These are phyloP conservation scores for Ophiostoma sp. DNA, from an alignment of 2,329 filamentous ascomycete species.

Conservation along the genomic window DNA sequence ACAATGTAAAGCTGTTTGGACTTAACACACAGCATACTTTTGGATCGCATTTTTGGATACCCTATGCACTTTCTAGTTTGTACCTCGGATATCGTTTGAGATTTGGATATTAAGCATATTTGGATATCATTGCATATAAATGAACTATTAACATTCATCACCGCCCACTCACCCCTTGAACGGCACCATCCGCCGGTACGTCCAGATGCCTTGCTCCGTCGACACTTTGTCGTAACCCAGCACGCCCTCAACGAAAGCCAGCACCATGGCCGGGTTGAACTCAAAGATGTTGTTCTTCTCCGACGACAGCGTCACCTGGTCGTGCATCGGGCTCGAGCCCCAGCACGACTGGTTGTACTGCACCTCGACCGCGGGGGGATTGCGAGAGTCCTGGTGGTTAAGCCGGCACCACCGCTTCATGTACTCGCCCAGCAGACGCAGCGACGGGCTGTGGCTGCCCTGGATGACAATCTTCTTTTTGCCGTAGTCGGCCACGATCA, in stretches of 20 bases:
- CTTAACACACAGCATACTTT: background rate
- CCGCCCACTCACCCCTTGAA: slow-evolving; percentile 16
- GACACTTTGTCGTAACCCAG: slow-evolving; percentile 46
- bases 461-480: slow-evolving; percentile 44
- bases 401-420: slow-evolving; percentile 49
- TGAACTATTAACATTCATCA: background rate
- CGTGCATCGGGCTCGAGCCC: slow-evolving; percentile 46
- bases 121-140: background rate
- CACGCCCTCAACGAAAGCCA: slow-evolving; percentile 49
- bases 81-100: background rate
- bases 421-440: slow-evolving; percentile 49
- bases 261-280: slow-evolving; percentile 46
- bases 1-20: background rate
- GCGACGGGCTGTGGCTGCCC: slow-evolving; percentile 49
- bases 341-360: slow-evolving; percentile 48
- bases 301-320: slow-evolving; percentile 44
- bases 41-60: background rate
- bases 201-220: slow-evolving; percentile 23
- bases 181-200: slow-evolving; percentile 26
- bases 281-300: slow-evolving; percentile 38
- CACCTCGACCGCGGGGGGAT: slow-evolving; percentile 45
- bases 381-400: slow-evolving; percentile 43
- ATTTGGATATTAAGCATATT: background rate
- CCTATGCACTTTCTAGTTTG: background rate
- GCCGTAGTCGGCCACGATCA: slow-evolving; percentile 41